A percentile compares a stretch with the other conserved stretches of the same genome.
Evolutionary conservation across 495 filamentous ascomycete species (phyloP).

Genomic region (Aspergillus olivimuriae): DNA sequence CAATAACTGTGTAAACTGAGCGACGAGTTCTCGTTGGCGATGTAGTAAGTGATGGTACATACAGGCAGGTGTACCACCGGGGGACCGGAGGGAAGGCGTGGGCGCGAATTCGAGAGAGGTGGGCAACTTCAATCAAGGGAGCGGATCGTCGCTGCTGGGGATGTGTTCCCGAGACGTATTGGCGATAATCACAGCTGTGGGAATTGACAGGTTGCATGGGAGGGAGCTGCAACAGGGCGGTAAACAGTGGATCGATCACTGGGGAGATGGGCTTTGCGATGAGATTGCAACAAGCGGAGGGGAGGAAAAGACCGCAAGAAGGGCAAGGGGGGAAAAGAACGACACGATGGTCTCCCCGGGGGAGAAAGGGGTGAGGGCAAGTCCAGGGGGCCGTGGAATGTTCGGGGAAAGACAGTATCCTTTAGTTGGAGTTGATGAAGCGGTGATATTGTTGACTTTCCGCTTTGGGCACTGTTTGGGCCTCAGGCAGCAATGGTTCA

Average conservation of each 20-base stretch:
- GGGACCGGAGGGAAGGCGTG: background rate
- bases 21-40: conserved; percentile 41
- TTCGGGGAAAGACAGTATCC: no score
- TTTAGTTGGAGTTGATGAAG: no score
- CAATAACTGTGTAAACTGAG: conserved; percentile 41
- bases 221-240: background rate
- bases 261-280: conserved; percentile 10
- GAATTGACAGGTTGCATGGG: background rate
- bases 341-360: no score
- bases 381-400: background rate
- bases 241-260: conserved; percentile 8
- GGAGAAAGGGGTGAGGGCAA: background rate
- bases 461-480: conserved; percentile 13
- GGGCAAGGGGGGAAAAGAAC: conserved; percentile 1
- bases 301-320: conserved; percentile 18
- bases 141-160: conserved; percentile 5
- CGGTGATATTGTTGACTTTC: no score
- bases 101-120: background rate
- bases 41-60: conserved; percentile 37
- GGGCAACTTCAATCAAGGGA: background rate
- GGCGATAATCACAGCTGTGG: background rate
- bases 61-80: conserved; percentile 21
- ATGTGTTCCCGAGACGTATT: conserved; percentile 3
- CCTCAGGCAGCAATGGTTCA: conserved; percentile 13
- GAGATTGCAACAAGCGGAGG: no score